A percentile compares a stretch with the other conserved stretches of the same genome.
These are phyloP conservation scores for Akanthomyces uredinophilus DNA, from an alignment of 2,329 filamentous ascomycete species.

Conservation along the genomic window DNA sequence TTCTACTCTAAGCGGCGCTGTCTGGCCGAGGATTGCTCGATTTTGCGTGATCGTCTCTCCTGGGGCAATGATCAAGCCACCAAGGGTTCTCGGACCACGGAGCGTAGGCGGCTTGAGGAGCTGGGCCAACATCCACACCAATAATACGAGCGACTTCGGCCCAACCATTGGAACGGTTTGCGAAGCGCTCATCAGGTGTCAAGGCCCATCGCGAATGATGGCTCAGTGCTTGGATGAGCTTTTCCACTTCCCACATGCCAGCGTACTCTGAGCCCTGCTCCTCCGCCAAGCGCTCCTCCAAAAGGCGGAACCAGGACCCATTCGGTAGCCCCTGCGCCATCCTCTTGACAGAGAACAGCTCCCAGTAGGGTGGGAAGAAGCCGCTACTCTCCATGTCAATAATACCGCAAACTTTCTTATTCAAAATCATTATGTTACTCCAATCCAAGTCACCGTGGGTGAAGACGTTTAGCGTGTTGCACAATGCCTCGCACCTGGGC, in stretches of 20 bases:
- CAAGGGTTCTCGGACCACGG: background rate
- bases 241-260: constrained; percentile 10
- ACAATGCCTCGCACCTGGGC: background rate
- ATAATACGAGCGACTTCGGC: background rate
- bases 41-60: too few relatives aligned
- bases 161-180: constrained; percentile 2
- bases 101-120: background rate
- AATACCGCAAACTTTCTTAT: constrained; percentile 4
- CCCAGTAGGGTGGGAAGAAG: constrained; percentile 11
- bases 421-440: constrained; percentile 10
- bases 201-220: constrained; percentile 1
- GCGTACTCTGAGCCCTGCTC: background rate
- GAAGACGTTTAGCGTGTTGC: background rate
- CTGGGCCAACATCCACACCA: background rate
- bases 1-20: too few relatives aligned
- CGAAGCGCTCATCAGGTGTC: background rate
- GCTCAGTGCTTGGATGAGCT: background rate
- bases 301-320: constrained; percentile 8
- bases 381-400: constrained; percentile 10
- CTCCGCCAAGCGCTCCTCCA: constrained; percentile 3
- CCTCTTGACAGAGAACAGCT: background rate
- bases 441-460: constrained; percentile 11
- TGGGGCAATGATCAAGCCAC: background rate
- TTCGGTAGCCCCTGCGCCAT: background rate
- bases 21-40: too few relatives aligned